Evolutionary conservation across 1,284 basidiomycete species (phyloP), one percentile per base, ranked within the genome.

Genomic region (Thelephora terrestris): DNA sequence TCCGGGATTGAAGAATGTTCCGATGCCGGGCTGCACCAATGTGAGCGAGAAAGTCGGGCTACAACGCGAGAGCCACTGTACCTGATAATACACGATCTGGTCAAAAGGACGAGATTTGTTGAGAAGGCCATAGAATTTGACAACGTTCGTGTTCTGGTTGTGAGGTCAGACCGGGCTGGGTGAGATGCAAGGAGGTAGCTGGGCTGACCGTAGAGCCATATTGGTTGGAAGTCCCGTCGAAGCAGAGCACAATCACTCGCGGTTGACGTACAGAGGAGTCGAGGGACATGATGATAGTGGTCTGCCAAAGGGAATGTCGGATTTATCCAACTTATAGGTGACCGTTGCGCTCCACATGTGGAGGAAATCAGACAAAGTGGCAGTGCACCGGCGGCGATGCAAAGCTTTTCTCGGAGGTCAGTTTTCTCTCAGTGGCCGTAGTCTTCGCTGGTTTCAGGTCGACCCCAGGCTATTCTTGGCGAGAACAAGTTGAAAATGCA

Each of bases 81-180:
- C 81, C 61, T 86, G 85, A 54, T 87, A 87, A 57, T 85, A 86
- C 49, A 72, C 71, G 16, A 83, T 53, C 54, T 87, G 85, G 34
- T 75, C 59, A 5, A 73, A 65, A 5, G 59, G 66, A 47, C 73
- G 64, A 52, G 79, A 74, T 57, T 84, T 85, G 58, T 73, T 70
- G 34, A 86, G 64, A 25, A 83, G 63, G 10, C 71, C 66, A 58
- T 79, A 82, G 49, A 86, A 68, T 56, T 79, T 81, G 52, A 86
- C 78, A 43, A 85, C 74, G 52, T 86, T 86, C 6, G 83, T 78
- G 55, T 83, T 82, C 81, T 85, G 52, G 24, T 27, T 39, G 25
- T 6, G 4, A 29, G 10, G 36, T 17, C 29, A 20, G 27, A 16
- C 18, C 24, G 42, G n/a, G n/a, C n/a, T 34, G 42, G 23, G 20